phyloP scores from a whole-genome alignment of 2,329 filamentous ascomycete genomes.

The Aspergillus eucalypticola region DNA sequence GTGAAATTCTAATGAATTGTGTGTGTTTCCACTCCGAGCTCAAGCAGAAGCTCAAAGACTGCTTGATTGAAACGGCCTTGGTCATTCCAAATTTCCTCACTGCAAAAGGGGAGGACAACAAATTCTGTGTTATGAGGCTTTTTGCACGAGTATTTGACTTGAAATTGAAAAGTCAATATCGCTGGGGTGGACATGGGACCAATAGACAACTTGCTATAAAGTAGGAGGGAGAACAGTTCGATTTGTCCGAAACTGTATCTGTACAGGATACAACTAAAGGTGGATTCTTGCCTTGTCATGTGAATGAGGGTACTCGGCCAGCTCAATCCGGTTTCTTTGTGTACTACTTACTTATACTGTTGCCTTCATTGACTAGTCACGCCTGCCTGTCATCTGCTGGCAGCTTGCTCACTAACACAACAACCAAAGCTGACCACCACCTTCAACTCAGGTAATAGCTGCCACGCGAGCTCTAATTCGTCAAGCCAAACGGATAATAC shows the following conservation, averaged over 20 bases:
- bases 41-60: neutral
- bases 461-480: no score
- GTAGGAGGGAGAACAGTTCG: neutral
- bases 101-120: neutral
- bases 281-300: neutral
- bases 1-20: neutral
- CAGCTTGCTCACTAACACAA: no score
- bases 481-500: no score
- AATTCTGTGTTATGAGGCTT: neutral
- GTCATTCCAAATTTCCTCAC: neutral
- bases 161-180: no score
- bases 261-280: neutral
- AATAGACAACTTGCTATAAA: no score
- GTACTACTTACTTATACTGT: no score
- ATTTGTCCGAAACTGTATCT: neutral
- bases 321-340: neutral
- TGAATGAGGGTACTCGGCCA: neutral
- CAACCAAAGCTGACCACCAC: no score
- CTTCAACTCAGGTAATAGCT: no score
- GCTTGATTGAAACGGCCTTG: neutral
- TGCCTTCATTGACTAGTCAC: no score
- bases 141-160: no score
- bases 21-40: neutral
- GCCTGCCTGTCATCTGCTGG: no score
- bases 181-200: no score